A percentile compares a stretch with the other conserved stretches of the same genome.
These are phyloP conservation scores for Aspergillus brasiliensis DNA, from an alignment of 2,329 filamentous ascomycete genomes.

Conservation along the genomic window DNA sequence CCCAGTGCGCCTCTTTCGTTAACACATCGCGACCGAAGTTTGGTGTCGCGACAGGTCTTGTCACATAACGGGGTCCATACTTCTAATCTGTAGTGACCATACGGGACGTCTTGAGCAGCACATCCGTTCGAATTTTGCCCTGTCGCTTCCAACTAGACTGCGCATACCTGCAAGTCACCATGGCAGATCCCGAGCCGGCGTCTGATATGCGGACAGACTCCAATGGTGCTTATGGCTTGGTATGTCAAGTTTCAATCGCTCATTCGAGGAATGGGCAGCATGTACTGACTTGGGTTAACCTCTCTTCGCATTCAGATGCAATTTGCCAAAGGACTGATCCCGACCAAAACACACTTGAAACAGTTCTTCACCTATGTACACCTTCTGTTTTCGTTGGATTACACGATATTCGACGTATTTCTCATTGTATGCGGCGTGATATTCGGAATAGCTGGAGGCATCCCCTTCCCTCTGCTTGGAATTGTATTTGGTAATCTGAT, in stretches of 20 bases:
- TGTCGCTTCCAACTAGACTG: not conserved
- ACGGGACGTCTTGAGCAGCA: not conserved
- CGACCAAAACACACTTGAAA: conserved; percentile 21
- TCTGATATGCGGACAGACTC: conserved; percentile 2
- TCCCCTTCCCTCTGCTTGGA: conserved; percentile 43
- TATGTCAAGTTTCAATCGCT: not conserved
- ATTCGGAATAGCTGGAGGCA: conserved; percentile 38
- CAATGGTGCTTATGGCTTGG: not conserved
- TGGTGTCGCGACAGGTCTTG: not conserved
- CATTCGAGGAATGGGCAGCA: not conserved
- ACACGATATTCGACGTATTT: conserved; percentile 29
- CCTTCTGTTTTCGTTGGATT: conserved; percentile 31
- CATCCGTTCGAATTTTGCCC: not conserved
- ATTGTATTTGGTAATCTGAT: conserved; percentile 46
- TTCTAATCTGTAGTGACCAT: not conserved
- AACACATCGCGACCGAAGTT: not conserved
- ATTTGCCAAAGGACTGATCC: conserved; percentile 19
- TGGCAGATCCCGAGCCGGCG: conserved; percentile 6
- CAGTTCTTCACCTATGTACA: conserved; percentile 27
- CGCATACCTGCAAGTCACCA: not conserved
- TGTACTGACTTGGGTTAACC: not conserved
- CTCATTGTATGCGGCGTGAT: conserved; percentile 32
- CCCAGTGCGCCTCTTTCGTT: not conserved
- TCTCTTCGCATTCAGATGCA: conserved; percentile 3
- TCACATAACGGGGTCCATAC: not conserved